Percentiles rank a stretch among this genome's conserved stretches.
These are phyloP conservation scores for Dendryphion nanum DNA, from an alignment of 2,329 filamentous ascomycete species.

Conservation along the genomic window DNA sequence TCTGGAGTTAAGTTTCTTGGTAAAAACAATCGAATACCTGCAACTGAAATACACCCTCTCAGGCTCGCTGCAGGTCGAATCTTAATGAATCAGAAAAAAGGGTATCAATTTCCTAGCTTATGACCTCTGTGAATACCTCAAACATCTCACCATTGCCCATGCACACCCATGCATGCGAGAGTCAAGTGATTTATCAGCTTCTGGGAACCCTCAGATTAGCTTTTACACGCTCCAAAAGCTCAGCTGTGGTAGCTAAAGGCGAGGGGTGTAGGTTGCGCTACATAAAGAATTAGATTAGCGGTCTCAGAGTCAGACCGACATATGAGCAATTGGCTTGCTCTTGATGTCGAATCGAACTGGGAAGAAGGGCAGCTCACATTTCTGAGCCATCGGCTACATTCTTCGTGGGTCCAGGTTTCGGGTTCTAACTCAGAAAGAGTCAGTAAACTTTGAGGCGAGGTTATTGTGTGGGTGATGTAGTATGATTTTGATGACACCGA, in stretches of 20 bases:
- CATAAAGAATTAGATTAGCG: neutral
- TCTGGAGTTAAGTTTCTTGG: too few relatives aligned
- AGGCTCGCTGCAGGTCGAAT: too few relatives aligned
- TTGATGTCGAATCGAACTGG: neutral
- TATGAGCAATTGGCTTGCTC: neutral
- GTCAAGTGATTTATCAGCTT: neutral
- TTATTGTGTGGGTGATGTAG: neutral
- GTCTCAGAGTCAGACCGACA: neutral
- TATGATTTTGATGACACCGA: neutral
- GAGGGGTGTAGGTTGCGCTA: slow-evolving; percentile 65
- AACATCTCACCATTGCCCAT: neutral
- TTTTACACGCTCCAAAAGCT: slow-evolving; percentile 67
- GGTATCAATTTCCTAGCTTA: neutral
- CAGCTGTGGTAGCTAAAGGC: slow-evolving; percentile 58
- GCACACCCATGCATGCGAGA: neutral
- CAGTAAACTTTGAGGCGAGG: neutral
- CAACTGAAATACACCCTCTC: too few relatives aligned
- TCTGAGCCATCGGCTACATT: slow-evolving; percentile 77
- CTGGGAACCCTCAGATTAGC: slow-evolving; percentile 59
- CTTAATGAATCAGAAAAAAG: neutral
- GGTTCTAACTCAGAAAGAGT: slow-evolving; percentile 54
- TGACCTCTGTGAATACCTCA: neutral
- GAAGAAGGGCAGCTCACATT: slow-evolving; percentile 57
- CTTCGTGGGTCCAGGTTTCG: slow-evolving; percentile 72
- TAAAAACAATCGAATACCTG: too few relatives aligned